These are phyloP conservation scores for Corylus heterophylla DNA, from an alignment of 306 rosid species.

Conservation along the genomic window DNA sequence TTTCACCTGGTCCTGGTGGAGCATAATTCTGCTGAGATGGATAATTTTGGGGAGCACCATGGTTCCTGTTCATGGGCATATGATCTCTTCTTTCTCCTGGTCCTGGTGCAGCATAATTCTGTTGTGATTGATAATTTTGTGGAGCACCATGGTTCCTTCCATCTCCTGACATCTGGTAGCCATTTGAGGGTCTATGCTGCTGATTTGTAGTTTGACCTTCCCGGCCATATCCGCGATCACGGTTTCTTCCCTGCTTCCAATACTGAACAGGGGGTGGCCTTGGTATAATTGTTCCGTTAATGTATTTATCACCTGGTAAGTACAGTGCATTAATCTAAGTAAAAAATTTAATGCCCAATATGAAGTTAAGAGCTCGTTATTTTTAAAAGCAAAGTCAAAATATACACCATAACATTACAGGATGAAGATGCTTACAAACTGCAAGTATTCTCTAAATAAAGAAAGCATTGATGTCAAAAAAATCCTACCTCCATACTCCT, in stretches of 20 bases:
- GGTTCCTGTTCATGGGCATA: conserved; percentile 26
- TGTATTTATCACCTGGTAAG: conserved; percentile 78
- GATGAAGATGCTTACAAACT: conserved; percentile 8
- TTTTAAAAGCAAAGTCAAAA: neutral
- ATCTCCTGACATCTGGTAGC: conserved; percentile 46
- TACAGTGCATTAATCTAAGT: conserved; percentile 9
- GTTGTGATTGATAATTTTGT: conserved; percentile 45
- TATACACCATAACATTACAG: neutral
- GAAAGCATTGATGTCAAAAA: neutral
- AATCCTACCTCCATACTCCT: conserved; percentile 81
- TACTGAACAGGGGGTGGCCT: conserved; percentile 86
- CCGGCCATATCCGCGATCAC: conserved; percentile 42
- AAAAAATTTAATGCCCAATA: neutral
- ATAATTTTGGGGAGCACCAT: conserved; percentile 41
- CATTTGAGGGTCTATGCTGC: conserved; percentile 46
- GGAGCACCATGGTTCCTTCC: conserved; percentile 56
- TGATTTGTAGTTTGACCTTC: conserved; percentile 30
- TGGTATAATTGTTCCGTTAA: conserved; percentile 74
- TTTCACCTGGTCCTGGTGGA: conserved; percentile 53
- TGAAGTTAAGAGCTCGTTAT: neutral
- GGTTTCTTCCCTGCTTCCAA: conserved; percentile 53
- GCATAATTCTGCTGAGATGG: conserved; percentile 45
- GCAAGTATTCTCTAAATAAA: neutral
- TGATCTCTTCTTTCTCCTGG: conserved; percentile 52
- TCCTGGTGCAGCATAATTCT: conserved; percentile 37